These are phyloP conservation scores for Phytophthora citrophthora DNA, from an alignment of 352 stramenopile genomes.

Conservation along the genomic window DNA sequence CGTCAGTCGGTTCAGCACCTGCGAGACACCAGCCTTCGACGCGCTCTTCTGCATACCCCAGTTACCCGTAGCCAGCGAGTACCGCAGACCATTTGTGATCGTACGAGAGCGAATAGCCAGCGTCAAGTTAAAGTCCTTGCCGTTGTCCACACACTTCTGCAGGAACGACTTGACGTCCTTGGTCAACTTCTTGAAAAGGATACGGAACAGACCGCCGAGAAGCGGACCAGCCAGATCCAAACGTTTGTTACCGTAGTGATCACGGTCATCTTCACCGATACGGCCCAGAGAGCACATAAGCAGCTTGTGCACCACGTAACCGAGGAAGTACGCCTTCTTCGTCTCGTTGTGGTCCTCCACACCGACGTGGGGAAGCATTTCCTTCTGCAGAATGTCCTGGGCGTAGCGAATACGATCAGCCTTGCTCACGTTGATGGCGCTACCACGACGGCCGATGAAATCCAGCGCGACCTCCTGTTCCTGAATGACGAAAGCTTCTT, in stretches of 20 bases:
- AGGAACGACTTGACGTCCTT: conserved; percentile 97
- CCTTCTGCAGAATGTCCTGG: conserved; percentile 98
- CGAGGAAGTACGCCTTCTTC: conserved; percentile 97
- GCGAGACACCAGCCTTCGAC: conserved; percentile 98
- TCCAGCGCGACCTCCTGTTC: conserved; percentile 98
- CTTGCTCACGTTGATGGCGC: conserved; percentile 96
- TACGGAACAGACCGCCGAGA: conserved; percentile 97
- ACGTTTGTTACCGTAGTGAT: conserved; percentile 99
- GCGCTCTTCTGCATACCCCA: conserved; percentile 96
- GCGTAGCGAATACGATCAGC: conserved; percentile 98
- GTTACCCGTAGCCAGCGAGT: conserved; percentile 99
- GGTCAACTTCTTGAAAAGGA: conserved; percentile 99
- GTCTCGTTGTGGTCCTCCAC: conserved; percentile 98
- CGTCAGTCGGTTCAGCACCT: conserved; percentile 99
- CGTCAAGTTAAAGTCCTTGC: conserved; percentile 97
- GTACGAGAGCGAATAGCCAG: conserved; percentile 97
- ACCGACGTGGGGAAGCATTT: conserved; percentile 99
- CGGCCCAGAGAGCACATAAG: conserved; percentile 98
- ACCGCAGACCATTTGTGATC: conserved; percentile 98
- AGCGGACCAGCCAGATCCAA: conserved; percentile 98
- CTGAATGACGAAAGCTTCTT: conserved; percentile 99
- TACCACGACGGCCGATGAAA: conserved; percentile 98
- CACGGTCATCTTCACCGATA: conserved; percentile 98
- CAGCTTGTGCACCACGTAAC: conserved; percentile 99
- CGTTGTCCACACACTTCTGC: conserved; percentile 92